Evolutionary conservation across 2,329 filamentous ascomycete species (phyloP), one percentile per base, ranked within the genome.

Genomic region (Coniosporium tulheliwenetii): DNA sequence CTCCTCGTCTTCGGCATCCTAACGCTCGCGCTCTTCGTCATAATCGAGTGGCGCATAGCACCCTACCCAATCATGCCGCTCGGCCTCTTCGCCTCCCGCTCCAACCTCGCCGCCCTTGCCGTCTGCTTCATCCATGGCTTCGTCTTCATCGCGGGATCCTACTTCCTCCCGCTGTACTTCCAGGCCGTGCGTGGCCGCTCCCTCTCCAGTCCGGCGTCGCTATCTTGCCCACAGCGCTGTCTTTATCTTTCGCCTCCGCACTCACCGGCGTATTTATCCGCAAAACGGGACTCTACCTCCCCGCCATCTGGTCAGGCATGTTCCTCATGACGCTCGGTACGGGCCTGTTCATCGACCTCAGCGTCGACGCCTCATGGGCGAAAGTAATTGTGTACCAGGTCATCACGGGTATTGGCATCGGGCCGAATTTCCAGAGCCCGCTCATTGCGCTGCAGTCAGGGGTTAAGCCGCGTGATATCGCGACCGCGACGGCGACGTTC

Each of bases 131-230:
- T 74, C 45, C 84, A 93, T 56, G 79, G 79, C 36, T 73, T 79
- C 48, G 76, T 81, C 47, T 89, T 89, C 65, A 85, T 89, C 52
- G 74, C 79, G 0, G 76, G 74, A 29, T 76, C 73, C 45, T 93
- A 89, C 66, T 93, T 82, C 62, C 67, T 93, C 4, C 85, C 85
- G 0, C 69, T 93, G 2, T 94, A 93, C 65, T 89, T 86, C 61
- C 85, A 93, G 60, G 73, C 79, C 39, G 77, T 83, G 39, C 67
- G 84, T 36, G 71, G 80, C 39, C 75, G 75, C 2, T 69, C 71
- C 0, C 79, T 84, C 71, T 87, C 31, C 63, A 81, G 29, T 82
- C 77, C 1, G 85, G 85, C 39, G 75, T 87, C 38, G 85, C 58
- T 36, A 45, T 60, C 26, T 50, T 61, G 1, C 56, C 58, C 1